Evolutionary conservation across 208 protist species (phyloP).

Genomic region (Phytomonas serpens): DNA sequence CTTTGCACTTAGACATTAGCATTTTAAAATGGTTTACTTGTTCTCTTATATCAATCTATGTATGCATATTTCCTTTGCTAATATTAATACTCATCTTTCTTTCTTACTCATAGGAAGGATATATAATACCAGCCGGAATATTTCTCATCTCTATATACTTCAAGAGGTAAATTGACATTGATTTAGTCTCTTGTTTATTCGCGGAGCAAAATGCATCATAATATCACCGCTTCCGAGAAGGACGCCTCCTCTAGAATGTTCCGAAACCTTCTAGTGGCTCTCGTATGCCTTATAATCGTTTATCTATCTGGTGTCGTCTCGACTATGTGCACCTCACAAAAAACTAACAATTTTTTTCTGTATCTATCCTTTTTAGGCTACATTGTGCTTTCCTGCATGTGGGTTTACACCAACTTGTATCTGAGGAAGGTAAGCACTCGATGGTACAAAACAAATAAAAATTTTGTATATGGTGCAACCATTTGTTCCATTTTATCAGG

Average conservation of each 20-base stretch:
- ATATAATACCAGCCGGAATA: not conserved
- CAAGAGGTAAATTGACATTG: not conserved
- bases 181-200: not conserved
- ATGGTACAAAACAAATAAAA: slow-evolving; percentile 60
- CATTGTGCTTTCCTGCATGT: slow-evolving; percentile 51
- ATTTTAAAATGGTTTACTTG: not conserved
- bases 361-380: slow-evolving; percentile 41
- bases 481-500: slow-evolving; percentile 20
- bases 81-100: slow-evolving; percentile 12
- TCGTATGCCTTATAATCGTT: slow-evolving; percentile 16
- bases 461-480: slow-evolving; percentile 38
- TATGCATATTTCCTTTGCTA: slow-evolving; percentile 11
- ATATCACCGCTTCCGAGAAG: not conserved
- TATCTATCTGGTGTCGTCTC: slow-evolving; percentile 34
- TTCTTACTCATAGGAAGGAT: slow-evolving; percentile 14
- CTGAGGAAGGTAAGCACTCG: slow-evolving; percentile 41
- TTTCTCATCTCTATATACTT: not conserved
- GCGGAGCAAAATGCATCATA: not conserved
- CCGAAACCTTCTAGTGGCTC: slow-evolving; percentile 2
- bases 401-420: slow-evolving; percentile 49
- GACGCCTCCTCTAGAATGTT: not conserved
- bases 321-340: slow-evolving; percentile 38
- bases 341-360: slow-evolving; percentile 27
- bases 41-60: slow-evolving; percentile 1
- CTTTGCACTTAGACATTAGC: not conserved